Evolutionary conservation across 2,329 filamentous ascomycete species (phyloP).

Genomic region (Blumeriella jaapii): DNA sequence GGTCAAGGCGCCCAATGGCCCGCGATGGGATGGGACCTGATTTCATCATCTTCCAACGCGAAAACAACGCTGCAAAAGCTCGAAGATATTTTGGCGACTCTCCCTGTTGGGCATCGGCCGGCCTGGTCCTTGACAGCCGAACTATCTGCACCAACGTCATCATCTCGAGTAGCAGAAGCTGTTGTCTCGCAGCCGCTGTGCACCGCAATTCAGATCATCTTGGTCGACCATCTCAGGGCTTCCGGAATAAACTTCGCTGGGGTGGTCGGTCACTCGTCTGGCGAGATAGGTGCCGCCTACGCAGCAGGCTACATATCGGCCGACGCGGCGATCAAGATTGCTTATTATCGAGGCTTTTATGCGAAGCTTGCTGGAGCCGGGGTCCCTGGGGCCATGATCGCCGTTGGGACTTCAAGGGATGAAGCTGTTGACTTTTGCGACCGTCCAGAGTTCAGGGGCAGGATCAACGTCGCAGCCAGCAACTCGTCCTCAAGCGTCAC

Average conservation of each 20-base stretch:
- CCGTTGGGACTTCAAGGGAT: conserved; percentile 14
- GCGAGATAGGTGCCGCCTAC: conserved; percentile 39
- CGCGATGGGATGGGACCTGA: conserved; percentile 15
- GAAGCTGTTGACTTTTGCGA: conserved; percentile 14
- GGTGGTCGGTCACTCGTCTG: conserved; percentile 35
- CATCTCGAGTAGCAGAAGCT: conserved; percentile 10
- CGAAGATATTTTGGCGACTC: conserved; percentile 19
- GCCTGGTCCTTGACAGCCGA: conserved; percentile 13
- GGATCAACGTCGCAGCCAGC: conserved; percentile 25
- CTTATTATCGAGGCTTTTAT: conserved; percentile 30
- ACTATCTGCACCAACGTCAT: conserved; percentile 15
- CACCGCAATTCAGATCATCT: conserved; percentile 36
- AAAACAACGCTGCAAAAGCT: conserved; percentile 6
- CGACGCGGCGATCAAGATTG: conserved; percentile 31
- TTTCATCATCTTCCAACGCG: conserved; percentile 8
- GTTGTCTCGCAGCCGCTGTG: conserved; percentile 32
- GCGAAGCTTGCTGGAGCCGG: conserved; percentile 10
- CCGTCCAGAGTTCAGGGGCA: conserved; percentile 2
- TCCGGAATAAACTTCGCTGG: conserved; percentile 30
- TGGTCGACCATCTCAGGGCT: conserved; percentile 33
- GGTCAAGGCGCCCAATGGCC: conserved; percentile 22
- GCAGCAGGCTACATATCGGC: conserved; percentile 27
- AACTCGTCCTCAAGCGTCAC: conserved; percentile 23
- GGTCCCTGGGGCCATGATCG: conserved; percentile 20
- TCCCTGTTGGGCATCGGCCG: conserved; percentile 10